Evolutionary conservation across 164 flowering plant species (phyloP), one percentile per base, ranked within the genome.

Genomic region (Euptelea pleiosperma): DNA sequence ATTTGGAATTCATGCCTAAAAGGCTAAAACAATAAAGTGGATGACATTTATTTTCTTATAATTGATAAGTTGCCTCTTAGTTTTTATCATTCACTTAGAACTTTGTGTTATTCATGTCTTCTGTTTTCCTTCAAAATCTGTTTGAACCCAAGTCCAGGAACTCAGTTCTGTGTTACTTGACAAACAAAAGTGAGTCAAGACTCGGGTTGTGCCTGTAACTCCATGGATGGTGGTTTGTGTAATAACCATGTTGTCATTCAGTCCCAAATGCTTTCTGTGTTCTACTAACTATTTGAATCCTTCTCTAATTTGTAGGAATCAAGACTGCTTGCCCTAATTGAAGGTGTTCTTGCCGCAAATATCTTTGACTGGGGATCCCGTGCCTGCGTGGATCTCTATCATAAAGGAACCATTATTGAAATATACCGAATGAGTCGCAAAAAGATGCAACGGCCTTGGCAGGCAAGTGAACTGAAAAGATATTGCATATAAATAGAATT

Each of bases 331-430:
- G 80, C 82, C 10, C 76, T 94, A 36, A 80, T 94, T 62, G 97
- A 94, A 72, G 99, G 99, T 51, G 99, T 91, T 60, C 96, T 94
- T 64, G 99, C 99, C 67, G 99, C 99, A 69, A 94, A 94, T 73
- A 94, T 94, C 60, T 94, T 94, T 72, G 99, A 94, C 56, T 94
- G 99, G 99, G 99, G 99, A 67, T 86, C 99, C 7, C 96, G 96
- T 59, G 97, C 99, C 24, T 94, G 99, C 73, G 97, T 94, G 66
- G 99, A 94, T 70, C 96, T 94, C 52, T 94, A 94, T 75, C 97
- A 83, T 43, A 79, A 91, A 66, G 99, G 99, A 54, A 94, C 96
- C 22, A 94, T 91, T 34, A 91, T 94, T 69, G 99, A 94, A 66
- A 89, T 94, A 47, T 94, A 94, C 61, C 82, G 95, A 58, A 91